Percentiles rank a stretch among this genome's conserved stretches.
Evolutionary conservation across 2,329 filamentous ascomycete genomes (phyloP).

Genomic region (Penicillium sp.): DNA sequence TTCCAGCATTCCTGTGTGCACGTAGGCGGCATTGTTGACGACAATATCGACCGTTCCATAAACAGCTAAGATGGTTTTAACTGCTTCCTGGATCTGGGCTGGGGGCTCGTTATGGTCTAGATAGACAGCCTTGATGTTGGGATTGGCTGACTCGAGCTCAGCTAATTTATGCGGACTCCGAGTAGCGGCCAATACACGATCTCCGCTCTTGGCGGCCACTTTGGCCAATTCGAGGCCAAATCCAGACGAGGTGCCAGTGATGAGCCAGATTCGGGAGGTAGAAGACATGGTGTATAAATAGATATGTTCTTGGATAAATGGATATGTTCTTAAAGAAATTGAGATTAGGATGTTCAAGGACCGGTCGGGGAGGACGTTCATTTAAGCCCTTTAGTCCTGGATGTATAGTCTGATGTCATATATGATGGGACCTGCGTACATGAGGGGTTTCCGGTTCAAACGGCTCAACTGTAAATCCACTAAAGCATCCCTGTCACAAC

Average conservation of each 20-base stretch:
- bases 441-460: not conserved
- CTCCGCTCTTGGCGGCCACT: not conserved
- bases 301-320: not conserved
- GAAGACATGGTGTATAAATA: not conserved
- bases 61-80: not conserved
- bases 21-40: slow-evolving; percentile 38
- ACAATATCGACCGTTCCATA: slow-evolving; percentile 13
- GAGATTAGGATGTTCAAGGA: not conserved
- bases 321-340: not conserved
- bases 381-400: not conserved
- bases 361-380: not conserved
- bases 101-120: slow-evolving; percentile 4
- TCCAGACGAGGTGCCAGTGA: slow-evolving; percentile 5
- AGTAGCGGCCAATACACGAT: not conserved
- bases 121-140: not conserved
- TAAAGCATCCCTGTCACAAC: not conserved
- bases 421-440: not conserved
- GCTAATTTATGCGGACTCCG: not conserved
- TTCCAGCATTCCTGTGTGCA: slow-evolving; percentile 29
- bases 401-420: not conserved
- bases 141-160: not conserved
- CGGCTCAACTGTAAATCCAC: not conserved
- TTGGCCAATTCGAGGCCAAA: not conserved
- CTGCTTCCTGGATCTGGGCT: not conserved
- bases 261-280: slow-evolving; percentile 1